Conservation (phyloP, 2,329 filamentous ascomycete genomes). For the Penicillium brasilianum region DNA sequence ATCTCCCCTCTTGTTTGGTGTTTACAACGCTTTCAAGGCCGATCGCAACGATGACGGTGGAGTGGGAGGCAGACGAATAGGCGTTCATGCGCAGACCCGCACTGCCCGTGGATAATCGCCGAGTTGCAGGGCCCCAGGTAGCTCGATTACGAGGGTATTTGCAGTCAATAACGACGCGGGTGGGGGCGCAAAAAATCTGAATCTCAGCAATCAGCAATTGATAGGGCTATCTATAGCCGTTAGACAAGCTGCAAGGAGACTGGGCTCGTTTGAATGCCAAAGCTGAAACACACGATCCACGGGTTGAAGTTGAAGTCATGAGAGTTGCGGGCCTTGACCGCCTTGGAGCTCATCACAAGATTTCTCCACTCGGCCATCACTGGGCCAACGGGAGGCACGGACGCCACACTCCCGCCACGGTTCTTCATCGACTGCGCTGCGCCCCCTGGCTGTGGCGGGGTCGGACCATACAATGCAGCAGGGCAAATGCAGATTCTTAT, state of each 20-base stretch:
- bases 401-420: conserved; percentile 5
- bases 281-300: conserved; percentile 16
- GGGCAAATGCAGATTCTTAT: not conserved
- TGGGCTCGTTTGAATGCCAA: not conserved
- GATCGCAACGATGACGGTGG: conserved; percentile 29
- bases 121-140: not conserved
- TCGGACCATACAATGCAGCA: not conserved
- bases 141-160: not conserved
- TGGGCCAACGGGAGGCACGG: conserved; percentile 28
- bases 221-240: not conserved
- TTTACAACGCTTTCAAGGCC: conserved; percentile 28
- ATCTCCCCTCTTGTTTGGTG: conserved; percentile 25
- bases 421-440: conserved; percentile 8
- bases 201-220: not conserved
- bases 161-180: not conserved
- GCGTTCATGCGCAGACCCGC: conserved; percentile 25
- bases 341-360: not conserved
- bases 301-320: conserved; percentile 2
- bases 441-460: conserved; percentile 8
- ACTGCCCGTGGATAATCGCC: conserved; percentile 13
- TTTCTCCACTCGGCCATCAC: conserved; percentile 15
- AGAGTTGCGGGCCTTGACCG: not conserved
- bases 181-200: too few species aligned
- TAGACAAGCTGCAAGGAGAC: not conserved
- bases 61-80: conserved; percentile 27